A percentile compares a stretch with the other conserved stretches of the same genome.
Evolutionary conservation across 768 basidiomycete species (phyloP).

Genomic region (Rubroboletus satanas): DNA sequence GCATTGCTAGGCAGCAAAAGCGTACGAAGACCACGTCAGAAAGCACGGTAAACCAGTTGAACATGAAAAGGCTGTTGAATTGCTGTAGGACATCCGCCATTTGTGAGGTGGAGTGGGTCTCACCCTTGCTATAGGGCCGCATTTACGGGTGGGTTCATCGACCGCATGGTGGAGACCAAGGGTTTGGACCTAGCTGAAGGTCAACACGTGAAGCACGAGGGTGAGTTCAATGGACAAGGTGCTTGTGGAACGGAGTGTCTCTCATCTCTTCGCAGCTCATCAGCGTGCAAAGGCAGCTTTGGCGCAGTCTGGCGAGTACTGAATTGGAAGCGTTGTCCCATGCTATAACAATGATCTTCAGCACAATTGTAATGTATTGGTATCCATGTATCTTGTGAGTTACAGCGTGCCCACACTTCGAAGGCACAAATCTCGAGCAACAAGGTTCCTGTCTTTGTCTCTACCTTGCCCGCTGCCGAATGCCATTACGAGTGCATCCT

Average conservation of each 20-base stretch:
- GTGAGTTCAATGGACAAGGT: slow-evolving; percentile 9
- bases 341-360: neutral
- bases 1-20: slow-evolving; percentile 27
- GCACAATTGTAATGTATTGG: slow-evolving; percentile 10
- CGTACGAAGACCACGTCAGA: slow-evolving; percentile 23
- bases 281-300: slow-evolving; percentile 8
- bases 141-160: slow-evolving; percentile 24
- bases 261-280: slow-evolving; percentile 14
- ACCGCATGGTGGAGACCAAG: slow-evolving; percentile 24
- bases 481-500: slow-evolving; percentile 69
- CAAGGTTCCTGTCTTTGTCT: slow-evolving; percentile 70
- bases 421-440: slow-evolving; percentile 73
- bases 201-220: slow-evolving; percentile 18
- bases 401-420: slow-evolving; percentile 65
- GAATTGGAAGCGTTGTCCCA: neutral
- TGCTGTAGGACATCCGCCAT: slow-evolving; percentile 18
- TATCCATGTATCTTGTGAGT: slow-evolving; percentile 1
- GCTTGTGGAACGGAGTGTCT: neutral
- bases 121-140: slow-evolving; percentile 18
- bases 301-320: slow-evolving; percentile 14
- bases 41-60: slow-evolving; percentile 20
- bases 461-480: slow-evolving; percentile 66
- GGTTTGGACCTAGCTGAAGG: slow-evolving; percentile 22
- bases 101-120: neutral
- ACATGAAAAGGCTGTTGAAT: slow-evolving; percentile 20